These are phyloP conservation scores for Peterozyma toletana DNA, from an alignment of 805 yeast genomes.

Conservation along the genomic window DNA sequence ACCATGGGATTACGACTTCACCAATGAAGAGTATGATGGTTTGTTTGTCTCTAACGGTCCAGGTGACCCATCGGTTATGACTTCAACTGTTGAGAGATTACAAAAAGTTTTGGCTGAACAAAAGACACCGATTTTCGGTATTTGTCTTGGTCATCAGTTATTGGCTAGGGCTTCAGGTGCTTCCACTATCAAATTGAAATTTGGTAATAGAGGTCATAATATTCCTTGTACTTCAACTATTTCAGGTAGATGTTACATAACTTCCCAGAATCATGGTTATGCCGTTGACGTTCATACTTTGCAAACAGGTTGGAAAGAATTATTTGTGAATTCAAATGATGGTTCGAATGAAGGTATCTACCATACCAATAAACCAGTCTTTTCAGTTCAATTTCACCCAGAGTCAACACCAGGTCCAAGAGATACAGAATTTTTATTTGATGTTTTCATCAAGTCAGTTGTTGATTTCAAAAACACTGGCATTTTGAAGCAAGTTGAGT, in stretches of 20 bases:
- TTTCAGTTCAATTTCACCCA: conserved; percentile 99
- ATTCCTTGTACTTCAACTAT: conserved; percentile 88
- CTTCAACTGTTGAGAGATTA: conserved; percentile 57
- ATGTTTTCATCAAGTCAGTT: conserved; percentile 82
- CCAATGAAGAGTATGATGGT: conserved; percentile 84
- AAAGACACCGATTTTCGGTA: conserved; percentile 91
- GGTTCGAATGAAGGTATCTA: conserved; percentile 98
- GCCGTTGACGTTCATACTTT: conserved; percentile 86
- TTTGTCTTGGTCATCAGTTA: conserved; percentile 97
- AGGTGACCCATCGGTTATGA: conserved; percentile 93
- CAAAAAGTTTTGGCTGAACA: conserved; percentile 49
- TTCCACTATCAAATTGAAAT: conserved; percentile 81
- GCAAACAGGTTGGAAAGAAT: conserved; percentile 79
- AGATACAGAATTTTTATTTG: conserved; percentile 96
- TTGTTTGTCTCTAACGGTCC: conserved; percentile 97
- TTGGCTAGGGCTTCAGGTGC: conserved; percentile 96
- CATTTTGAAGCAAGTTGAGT: conserved; percentile 60
- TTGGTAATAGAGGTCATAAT: conserved; percentile 99
- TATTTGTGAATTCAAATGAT: conserved; percentile 93
- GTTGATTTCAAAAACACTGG: conserved; percentile 54
- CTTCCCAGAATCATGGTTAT: conserved; percentile 98
- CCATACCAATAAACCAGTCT: conserved; percentile 78
- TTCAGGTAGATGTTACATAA: conserved; percentile 95
- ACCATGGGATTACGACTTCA: conserved; percentile 89
- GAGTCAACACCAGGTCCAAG: conserved; percentile 99